Evolutionary conservation across 2,329 filamentous ascomycete genomes (phyloP), one percentile per base, ranked within the genome.

Genomic region (Paecilomyces sp.): DNA sequence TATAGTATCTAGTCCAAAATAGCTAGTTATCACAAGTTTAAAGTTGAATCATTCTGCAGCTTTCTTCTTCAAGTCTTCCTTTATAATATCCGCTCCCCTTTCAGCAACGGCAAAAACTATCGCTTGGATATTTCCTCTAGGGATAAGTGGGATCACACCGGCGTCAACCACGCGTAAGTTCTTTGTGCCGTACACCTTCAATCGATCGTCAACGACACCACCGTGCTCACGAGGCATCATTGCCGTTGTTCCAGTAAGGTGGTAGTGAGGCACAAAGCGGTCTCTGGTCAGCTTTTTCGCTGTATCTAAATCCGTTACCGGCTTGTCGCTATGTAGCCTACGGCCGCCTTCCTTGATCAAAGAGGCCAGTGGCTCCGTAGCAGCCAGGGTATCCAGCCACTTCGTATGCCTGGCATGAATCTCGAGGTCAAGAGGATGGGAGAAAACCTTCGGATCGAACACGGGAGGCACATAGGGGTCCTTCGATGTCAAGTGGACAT

Each of bases 401-500:
- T 72, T 68, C 4, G 72, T 60, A 36, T 74, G 71, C 4, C 72
- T 68, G 0, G 75, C 73, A 0, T 77, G 64, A 8, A 80, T 61
- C 50, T 79, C 72, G 3, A 75, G 58, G 58, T 81, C 79, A 2
- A 78, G 65, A 0, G 79, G 76, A 58, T 81, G 75, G 7, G 74
- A 70, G 18, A 81, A 68, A 41, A 78, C 79, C 9, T 70, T 71
- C 0, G 75, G 74, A 63, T 82, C 76, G 57, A 81, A 78, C 1
- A 61, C 52, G 0, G 79, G 78, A 13, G 72, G 63, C 1, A 62
- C 67, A 0, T 64, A 64, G 0, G 74, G 68, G 53, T 78, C 68
- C 0, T 74, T 52, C 0, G 75, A 78, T 0, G 62, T 62, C 53
- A 80, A 74, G 59, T 80, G 78, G 0, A 77, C 65, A 15, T 61